Evolutionary conservation across 805 yeast genomes (phyloP), one percentile per base, ranked within the genome.

Genomic region (Yamadazyma olivae): DNA sequence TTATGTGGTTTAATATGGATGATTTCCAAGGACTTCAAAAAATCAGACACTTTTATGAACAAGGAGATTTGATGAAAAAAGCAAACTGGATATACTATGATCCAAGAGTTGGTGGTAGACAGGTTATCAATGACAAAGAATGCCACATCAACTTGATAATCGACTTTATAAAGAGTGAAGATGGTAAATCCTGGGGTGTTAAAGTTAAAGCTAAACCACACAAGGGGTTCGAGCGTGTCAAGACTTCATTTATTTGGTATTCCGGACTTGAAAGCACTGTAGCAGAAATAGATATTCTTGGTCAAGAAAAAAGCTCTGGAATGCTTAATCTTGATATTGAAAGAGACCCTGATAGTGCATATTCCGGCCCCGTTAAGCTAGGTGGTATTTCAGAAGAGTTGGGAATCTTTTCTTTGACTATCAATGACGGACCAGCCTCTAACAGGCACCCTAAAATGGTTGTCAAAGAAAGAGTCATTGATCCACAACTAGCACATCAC

Each of bases 11-110:
- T 63, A 80, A 81, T 51, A 72, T 76, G 4, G 82, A 84, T 41
- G 60, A 66, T 19, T 67, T 74, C 40, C 58, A 62, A 4, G 83
- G 83, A 1, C 49, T 86, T 9, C 60, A 68, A 4, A 61, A 68
- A 16, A 57, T 83, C 17, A 77, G 96, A 48, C 96, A 89, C 57
- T 70, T 74, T 36, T 85, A 89, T 50, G 87, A 82, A 35, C 89
- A 81, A 47, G 65, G 66, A 24, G 91, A 89, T 50, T 74, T 79
- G 33, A 69, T 89, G 62, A 70, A 70, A 17, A 79, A 75, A 36
- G 91, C 85, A 47, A 87, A 90, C 17, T 93, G 97, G 96, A 70
- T 75, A n/a, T 64, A 70, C 24, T 93, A 83, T 56, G 98, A 93
- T 54, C 89, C 96, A 4, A 71, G 98, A 44, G 33, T 60, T 10